Evolutionary conservation across 2,329 filamentous ascomycete species (phyloP).

Genomic region (Teratosphaeria viscida): DNA sequence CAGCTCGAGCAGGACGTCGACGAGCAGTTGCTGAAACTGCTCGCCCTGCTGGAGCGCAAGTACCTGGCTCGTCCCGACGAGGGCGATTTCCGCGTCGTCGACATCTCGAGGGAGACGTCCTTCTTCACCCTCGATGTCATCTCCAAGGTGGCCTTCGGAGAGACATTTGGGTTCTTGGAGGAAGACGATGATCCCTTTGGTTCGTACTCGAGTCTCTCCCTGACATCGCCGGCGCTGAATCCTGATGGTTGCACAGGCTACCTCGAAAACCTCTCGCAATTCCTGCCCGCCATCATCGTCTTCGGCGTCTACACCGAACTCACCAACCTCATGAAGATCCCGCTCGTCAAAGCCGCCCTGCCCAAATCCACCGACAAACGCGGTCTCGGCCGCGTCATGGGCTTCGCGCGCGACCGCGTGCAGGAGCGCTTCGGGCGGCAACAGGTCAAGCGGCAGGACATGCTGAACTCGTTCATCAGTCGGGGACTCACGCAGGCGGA

Average conservation of each 20-base stretch:
- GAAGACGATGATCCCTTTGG: slow-evolving; percentile 39
- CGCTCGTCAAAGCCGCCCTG: slow-evolving; percentile 32
- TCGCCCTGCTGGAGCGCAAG: slow-evolving; percentile 24
- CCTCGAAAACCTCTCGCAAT: slow-evolving; percentile 13
- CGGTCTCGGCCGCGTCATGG: slow-evolving; percentile 29
- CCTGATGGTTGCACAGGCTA: not conserved
- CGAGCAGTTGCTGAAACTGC: slow-evolving; percentile 23
- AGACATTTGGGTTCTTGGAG: slow-evolving; percentile 41
- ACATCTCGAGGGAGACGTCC: slow-evolving; percentile 26
- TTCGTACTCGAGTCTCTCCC: slow-evolving; percentile 19
- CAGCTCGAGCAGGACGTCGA: slow-evolving; percentile 29
- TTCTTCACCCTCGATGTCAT: slow-evolving; percentile 35
- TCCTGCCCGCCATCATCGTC: slow-evolving; percentile 35
- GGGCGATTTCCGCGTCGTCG: slow-evolving; percentile 23
- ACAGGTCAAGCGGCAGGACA: slow-evolving; percentile 38
- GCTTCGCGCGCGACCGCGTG: slow-evolving; percentile 37
- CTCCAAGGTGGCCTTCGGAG: slow-evolving; percentile 31
- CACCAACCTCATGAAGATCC: slow-evolving; percentile 31
- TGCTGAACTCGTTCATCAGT: slow-evolving; percentile 44
- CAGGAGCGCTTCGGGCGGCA: slow-evolving; percentile 37
- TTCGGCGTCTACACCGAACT: slow-evolving; percentile 35
- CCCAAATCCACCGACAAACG: slow-evolving; percentile 39
- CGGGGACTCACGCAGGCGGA: slow-evolving; percentile 34
- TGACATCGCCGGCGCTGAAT: not conserved
- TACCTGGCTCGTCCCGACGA: slow-evolving; percentile 25